A percentile compares a stretch with the other conserved stretches of the same genome.
These are phyloP conservation scores for Diaporthe longicolla DNA, from an alignment of 2,329 filamentous ascomycete species.

Conservation along the genomic window DNA sequence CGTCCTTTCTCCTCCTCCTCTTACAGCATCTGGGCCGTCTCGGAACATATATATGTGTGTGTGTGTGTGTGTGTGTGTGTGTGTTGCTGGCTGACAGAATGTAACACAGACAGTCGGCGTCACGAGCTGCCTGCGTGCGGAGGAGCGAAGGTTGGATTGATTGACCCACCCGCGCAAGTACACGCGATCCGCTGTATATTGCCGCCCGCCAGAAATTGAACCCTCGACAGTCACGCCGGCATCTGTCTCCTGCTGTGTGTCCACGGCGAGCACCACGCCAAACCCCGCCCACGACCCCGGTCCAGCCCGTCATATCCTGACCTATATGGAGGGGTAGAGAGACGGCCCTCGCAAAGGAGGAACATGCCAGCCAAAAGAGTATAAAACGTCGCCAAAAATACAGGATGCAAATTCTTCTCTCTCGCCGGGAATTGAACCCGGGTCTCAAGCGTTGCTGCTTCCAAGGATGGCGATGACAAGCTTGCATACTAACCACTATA, in stretches of 20 bases:
- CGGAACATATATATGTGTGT: background rate
- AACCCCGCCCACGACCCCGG: background rate
- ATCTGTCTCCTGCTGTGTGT: background rate
- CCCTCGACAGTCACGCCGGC: background rate
- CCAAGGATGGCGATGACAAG: slow-evolving; percentile 29
- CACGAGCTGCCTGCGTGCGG: background rate
- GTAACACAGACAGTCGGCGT: background rate
- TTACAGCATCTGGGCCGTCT: background rate
- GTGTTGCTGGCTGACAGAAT: background rate
- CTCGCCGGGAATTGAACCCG: slow-evolving; percentile 35
- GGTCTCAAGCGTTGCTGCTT: slow-evolving; percentile 32
- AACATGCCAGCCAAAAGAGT: background rate
- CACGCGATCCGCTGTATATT: too few species aligned
- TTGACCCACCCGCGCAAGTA: too few species aligned
- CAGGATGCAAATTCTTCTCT: slow-evolving; percentile 16
- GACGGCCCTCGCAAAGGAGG: too few species aligned
- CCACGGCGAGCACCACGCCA: background rate
- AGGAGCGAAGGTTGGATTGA: background rate
- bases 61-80: background rate
- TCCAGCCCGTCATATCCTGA: background rate
- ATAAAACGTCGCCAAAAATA: background rate
- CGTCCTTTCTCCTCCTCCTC: background rate
- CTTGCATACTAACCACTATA: slow-evolving; percentile 33
- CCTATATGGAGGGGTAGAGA: background rate
- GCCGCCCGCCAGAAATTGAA: background rate